phyloP scores from a whole-genome alignment of 2,329 filamentous ascomycete genomes.

The Celoporthe dispersa region DNA sequence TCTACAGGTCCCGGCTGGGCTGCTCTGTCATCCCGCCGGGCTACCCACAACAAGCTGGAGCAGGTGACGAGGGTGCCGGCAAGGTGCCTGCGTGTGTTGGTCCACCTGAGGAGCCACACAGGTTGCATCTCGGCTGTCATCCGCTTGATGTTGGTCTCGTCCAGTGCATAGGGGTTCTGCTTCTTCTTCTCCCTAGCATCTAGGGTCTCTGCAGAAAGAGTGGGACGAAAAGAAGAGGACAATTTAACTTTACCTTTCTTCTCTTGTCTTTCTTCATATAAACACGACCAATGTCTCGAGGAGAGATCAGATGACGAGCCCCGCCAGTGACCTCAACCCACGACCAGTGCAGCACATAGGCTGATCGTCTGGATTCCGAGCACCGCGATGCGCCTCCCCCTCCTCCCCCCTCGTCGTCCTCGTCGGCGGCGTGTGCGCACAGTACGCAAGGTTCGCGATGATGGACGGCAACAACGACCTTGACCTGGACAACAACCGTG shows the following conservation, averaged over 20 bases:
- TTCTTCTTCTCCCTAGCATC: neutral
- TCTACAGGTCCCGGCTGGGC: neutral
- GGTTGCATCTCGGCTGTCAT: neutral
- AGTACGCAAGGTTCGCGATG: slow-evolving; percentile 17
- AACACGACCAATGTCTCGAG: neutral
- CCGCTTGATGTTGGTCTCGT: neutral
- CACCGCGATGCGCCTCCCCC: slow-evolving; percentile 21
- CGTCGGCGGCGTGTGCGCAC: slow-evolving; percentile 9
- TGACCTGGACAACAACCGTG: neutral
- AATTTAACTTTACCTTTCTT: neutral
- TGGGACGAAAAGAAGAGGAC: neutral
- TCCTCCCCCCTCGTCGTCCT: slow-evolving; percentile 6
- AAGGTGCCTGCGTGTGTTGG: neutral
- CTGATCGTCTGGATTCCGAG: neutral
- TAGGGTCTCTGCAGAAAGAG: neutral
- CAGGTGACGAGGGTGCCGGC: neutral
- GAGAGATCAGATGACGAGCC: neutral
- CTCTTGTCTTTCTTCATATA: neutral
- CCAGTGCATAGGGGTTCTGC: neutral
- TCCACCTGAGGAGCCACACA: neutral
- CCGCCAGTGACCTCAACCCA: neutral
- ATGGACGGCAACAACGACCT: slow-evolving; percentile 7
- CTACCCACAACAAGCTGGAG: neutral
- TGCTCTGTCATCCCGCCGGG: neutral
- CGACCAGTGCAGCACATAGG: neutral